phyloP scores from a whole-genome alignment of 345 rosid genomes.

The Gynandropsis gynandra region DNA sequence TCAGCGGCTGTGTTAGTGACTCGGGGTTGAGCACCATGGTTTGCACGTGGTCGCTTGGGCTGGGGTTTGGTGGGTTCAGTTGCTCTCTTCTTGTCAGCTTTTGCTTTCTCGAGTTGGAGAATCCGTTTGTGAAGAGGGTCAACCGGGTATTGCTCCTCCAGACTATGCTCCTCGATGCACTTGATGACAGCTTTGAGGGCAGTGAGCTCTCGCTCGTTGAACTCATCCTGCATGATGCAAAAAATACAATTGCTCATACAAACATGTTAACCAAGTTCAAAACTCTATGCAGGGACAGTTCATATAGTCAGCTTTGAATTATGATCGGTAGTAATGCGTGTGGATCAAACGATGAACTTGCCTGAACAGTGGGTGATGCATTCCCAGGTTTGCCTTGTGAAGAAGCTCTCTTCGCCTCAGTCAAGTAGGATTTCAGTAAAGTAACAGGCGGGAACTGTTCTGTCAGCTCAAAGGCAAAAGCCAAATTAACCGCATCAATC shows the following conservation, averaged over 20 bases:
- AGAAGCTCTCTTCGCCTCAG: slow-evolving; percentile 65
- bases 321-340: neutral
- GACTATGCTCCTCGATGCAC: slow-evolving; percentile 94
- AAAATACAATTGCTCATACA: no score
- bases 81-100: slow-evolving; percentile 83
- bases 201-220: slow-evolving; percentile 73
- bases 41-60: slow-evolving; percentile 85
- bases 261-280: no score
- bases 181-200: slow-evolving; percentile 78
- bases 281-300: no score
- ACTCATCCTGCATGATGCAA: slow-evolving; percentile 50
- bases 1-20: slow-evolving; percentile 35
- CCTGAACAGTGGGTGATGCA: slow-evolving; percentile 60
- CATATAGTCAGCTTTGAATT: no score
- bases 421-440: slow-evolving; percentile 73
- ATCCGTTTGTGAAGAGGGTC: slow-evolving; percentile 67
- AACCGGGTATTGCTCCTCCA: slow-evolving; percentile 70
- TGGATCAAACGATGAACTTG: slow-evolving; percentile 20
- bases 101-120: slow-evolving; percentile 82
- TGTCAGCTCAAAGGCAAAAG: slow-evolving; percentile 88
- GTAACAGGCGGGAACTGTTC: slow-evolving; percentile 76
- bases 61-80: slow-evolving; percentile 85
- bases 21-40: slow-evolving; percentile 57
- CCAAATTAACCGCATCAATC: slow-evolving; percentile 94
- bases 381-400: slow-evolving; percentile 58